These are phyloP conservation scores for Platanthera guangdongensis DNA, from an alignment of 106 monocot genomes.

Conservation along the genomic window DNA sequence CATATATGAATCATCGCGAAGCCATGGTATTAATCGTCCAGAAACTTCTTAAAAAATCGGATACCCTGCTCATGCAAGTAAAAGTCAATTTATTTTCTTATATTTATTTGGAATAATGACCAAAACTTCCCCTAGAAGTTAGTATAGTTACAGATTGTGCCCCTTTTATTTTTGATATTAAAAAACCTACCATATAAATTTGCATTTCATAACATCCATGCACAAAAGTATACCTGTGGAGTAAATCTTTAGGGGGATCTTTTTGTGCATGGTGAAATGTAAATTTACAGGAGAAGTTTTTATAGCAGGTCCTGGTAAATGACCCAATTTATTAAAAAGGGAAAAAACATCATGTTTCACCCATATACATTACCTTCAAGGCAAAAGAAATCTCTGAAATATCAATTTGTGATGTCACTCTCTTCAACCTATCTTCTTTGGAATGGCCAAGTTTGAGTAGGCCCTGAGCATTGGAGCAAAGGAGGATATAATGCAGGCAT, in stretches of 20 bases:
- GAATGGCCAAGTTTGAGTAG: conserved; percentile 63
- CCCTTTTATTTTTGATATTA: too few relatives aligned
- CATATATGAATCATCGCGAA: not conserved
- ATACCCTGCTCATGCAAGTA: conserved; percentile 17
- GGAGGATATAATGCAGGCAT: not conserved
- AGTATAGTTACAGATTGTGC: too few relatives aligned
- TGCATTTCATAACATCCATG: too few relatives aligned
- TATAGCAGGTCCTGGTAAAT: too few relatives aligned
- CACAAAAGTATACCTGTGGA: too few relatives aligned
- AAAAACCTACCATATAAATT: too few relatives aligned
- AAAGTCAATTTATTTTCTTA: not conserved
- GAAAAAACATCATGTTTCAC: not conserved
- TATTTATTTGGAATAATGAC: not conserved
- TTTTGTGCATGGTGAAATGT: too few relatives aligned
- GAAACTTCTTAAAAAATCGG: conserved; percentile 43
- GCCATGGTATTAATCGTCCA: conserved; percentile 7
- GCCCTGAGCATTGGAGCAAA: conserved; percentile 34
- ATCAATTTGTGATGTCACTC: conserved; percentile 53
- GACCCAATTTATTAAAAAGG: too few relatives aligned
- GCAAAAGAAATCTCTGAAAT: conserved; percentile 65
- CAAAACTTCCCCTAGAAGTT: not conserved
- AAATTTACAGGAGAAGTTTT: too few relatives aligned
- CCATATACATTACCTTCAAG: conserved; percentile 49
- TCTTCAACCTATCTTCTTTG: conserved; percentile 50
- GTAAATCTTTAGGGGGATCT: too few relatives aligned